These are phyloP conservation scores for Dioscorea alata DNA, from an alignment of 106 monocot species.

Conservation along the genomic window DNA sequence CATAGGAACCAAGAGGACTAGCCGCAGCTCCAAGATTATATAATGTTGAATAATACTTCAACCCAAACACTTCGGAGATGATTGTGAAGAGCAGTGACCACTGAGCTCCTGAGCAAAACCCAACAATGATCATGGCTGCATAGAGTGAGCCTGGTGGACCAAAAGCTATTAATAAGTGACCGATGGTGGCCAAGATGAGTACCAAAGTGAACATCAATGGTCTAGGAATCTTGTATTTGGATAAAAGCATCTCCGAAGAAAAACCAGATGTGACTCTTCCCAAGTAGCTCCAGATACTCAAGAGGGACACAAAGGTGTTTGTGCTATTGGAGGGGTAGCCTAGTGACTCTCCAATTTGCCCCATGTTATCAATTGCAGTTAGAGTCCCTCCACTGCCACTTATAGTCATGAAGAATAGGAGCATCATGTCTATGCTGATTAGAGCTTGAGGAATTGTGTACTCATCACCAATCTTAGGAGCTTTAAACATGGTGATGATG, in stretches of 20 bases:
- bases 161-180: constrained; percentile 66
- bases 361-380: constrained; percentile 95
- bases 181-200: constrained; percentile 46
- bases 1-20: constrained; percentile 63
- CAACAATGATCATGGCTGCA: constrained; percentile 63
- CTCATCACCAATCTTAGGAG: constrained; percentile 47
- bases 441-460: constrained; percentile 55
- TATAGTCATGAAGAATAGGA: constrained; percentile 53
- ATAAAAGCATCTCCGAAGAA: constrained; percentile 54
- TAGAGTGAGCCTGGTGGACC: constrained; percentile 59
- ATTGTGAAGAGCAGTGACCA: constrained; percentile 66
- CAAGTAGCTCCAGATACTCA: constrained; percentile 76
- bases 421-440: constrained; percentile 66
- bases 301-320: constrained; percentile 70
- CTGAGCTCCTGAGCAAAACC: constrained; percentile 78
- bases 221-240: constrained; percentile 49
- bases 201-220: constrained; percentile 44
- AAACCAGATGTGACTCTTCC: constrained; percentile 64
- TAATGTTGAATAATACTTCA: constrained; percentile 78
- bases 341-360: constrained; percentile 74
- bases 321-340: constrained; percentile 54
- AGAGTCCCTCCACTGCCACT: constrained; percentile 75
- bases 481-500: neutral
- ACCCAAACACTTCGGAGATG: constrained; percentile 84
- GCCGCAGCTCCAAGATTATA: constrained; percentile 66